These are phyloP conservation scores for Beauveria pseudobassiana DNA, from an alignment of 2,329 filamentous ascomycete genomes.

Conservation along the genomic window DNA sequence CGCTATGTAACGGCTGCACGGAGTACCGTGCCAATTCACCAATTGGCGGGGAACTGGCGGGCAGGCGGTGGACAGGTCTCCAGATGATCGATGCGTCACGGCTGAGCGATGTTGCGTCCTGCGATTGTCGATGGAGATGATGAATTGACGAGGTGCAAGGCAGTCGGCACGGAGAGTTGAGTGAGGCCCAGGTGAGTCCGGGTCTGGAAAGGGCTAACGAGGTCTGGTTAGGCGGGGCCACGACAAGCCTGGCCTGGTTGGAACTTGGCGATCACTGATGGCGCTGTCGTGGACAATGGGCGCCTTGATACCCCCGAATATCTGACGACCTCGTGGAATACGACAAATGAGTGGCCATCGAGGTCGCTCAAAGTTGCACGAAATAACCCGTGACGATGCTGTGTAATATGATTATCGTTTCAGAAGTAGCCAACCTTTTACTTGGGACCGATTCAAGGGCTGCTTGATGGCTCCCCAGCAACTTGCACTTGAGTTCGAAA, in stretches of 20 bases:
- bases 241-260: background rate
- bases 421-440: background rate
- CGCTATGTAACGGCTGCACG: background rate
- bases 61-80: background rate
- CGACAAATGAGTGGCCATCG: background rate
- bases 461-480: background rate
- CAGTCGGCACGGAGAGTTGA: background rate
- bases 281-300: background rate
- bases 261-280: background rate
- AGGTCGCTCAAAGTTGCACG: background rate
- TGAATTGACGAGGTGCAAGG: background rate
- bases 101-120: background rate
- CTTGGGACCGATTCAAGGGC: background rate
- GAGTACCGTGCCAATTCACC: background rate
- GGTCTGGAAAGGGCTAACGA: slow-evolving; percentile 1
- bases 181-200: slow-evolving; percentile 2
- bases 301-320: background rate
- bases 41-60: background rate
- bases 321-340: background rate
- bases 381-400: background rate
- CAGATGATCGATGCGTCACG: background rate
- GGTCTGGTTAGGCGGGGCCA: background rate
- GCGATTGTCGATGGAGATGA: background rate
- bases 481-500: background rate
- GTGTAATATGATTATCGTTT: background rate